Conservation (phyloP, 176 grass and related monocot species). For the Cenchrus purpureus region DNA sequence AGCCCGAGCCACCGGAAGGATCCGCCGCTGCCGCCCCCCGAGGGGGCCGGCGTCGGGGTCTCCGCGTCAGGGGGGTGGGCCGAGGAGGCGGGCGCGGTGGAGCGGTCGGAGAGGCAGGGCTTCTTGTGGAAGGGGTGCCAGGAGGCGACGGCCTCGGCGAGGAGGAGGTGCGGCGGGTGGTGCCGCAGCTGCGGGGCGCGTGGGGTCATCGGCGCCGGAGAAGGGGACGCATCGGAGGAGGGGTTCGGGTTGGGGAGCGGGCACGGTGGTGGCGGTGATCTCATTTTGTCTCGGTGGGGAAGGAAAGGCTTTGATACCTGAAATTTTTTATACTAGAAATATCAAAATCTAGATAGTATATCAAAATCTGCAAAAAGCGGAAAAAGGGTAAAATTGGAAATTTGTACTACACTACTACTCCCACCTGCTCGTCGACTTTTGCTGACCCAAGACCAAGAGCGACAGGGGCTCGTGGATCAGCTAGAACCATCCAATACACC, state of each 20-base stretch:
- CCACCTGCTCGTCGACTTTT: too few species aligned
- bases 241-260: slow-evolving; percentile 20
- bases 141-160: slow-evolving; percentile 47
- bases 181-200: slow-evolving; percentile 44
- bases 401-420: too few species aligned
- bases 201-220: slow-evolving; percentile 41
- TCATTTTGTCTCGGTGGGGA: slow-evolving; percentile 12
- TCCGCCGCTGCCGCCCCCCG: slow-evolving; percentile 51
- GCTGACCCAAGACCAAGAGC: too few species aligned
- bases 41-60: slow-evolving; percentile 43
- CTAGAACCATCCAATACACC: too few species aligned
- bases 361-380: not conserved
- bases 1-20: slow-evolving; percentile 62
- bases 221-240: slow-evolving; percentile 13
- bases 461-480: too few species aligned
- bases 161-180: slow-evolving; percentile 50
- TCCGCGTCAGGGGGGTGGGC: slow-evolving; percentile 45
- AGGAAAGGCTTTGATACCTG: not conserved
- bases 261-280: not conserved
- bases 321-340: not conserved
- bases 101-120: slow-evolving; percentile 69
- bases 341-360: not conserved
- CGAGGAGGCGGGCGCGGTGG: slow-evolving; percentile 61
- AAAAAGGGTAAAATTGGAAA: not conserved
- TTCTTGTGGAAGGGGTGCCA: slow-evolving; percentile 73